Evolutionary conservation across 1,139 yeast species (phyloP).

Genomic region (Geotrichum carabidarum): DNA sequence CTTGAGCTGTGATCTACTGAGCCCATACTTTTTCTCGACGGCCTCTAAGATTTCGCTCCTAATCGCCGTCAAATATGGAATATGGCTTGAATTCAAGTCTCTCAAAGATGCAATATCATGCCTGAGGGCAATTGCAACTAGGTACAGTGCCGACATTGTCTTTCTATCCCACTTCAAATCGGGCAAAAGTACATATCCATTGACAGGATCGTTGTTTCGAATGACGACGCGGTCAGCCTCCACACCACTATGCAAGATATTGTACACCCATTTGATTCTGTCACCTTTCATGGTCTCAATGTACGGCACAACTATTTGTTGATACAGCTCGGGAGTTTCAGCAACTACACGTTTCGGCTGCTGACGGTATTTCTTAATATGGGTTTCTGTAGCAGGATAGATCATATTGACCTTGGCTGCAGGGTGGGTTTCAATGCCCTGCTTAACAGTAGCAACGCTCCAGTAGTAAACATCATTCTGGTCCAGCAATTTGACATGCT

Average conservation of each 20-base stretch:
- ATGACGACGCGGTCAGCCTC: conserved; percentile 75
- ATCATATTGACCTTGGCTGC: conserved; percentile 71
- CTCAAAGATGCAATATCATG: conserved; percentile 69
- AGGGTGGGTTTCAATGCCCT: conserved; percentile 47
- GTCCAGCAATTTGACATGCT: conserved; percentile 47
- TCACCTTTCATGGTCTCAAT: conserved; percentile 72
- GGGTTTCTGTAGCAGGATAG: conserved; percentile 86
- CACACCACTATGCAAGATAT: conserved; percentile 73
- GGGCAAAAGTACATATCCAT: conserved; percentile 46
- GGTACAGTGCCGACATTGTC: conserved; percentile 62
- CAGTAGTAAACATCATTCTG: conserved; percentile 80
- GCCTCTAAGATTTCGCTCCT: conserved; percentile 44
- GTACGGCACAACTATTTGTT: conserved; percentile 61
- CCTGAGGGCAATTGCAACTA: conserved; percentile 72
- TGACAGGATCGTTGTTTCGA: conserved; percentile 51
- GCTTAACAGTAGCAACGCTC: conserved; percentile 56
- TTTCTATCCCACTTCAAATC: conserved; percentile 83
- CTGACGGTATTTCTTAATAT: conserved; percentile 64
- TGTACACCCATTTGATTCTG: conserved; percentile 83
- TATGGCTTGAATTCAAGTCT: conserved; percentile 59
- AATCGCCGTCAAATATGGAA: conserved; percentile 51
- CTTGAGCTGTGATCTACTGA: conserved; percentile 52
- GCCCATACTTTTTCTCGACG: conserved; percentile 46
- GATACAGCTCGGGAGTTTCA: conserved; percentile 80
- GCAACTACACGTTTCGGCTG: conserved; percentile 56